A percentile compares a stretch with the other conserved stretches of the same genome.
Evolutionary conservation across 2,329 filamentous ascomycete species (phyloP).

Genomic region (Podosphaera fusca): DNA sequence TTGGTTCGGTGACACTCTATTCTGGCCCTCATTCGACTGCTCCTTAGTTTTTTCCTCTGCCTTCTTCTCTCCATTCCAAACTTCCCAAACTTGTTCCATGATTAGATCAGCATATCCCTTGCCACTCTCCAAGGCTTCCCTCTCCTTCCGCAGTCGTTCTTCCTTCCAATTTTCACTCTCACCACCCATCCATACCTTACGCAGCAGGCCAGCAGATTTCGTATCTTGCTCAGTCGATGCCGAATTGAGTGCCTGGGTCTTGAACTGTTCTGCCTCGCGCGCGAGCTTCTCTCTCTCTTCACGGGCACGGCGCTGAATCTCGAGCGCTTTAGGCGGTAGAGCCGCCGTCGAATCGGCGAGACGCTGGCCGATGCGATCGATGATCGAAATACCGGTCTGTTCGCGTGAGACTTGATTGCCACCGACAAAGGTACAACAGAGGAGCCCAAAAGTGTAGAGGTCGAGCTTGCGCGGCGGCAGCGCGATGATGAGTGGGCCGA

Average conservation of each 20-base stretch:
- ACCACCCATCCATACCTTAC: constrained; percentile 34
- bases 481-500: constrained; percentile 28
- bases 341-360: constrained; percentile 1
- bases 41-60: constrained; percentile 4
- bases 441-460: constrained; percentile 31
- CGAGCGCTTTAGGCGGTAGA: constrained; percentile 9
- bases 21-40: neutral
- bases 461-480: constrained; percentile 40
- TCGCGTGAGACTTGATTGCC: constrained; percentile 13
- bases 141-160: constrained; percentile 14
- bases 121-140: constrained; percentile 15
- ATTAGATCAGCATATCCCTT: constrained; percentile 21
- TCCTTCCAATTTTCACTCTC: constrained; percentile 21
- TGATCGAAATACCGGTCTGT: constrained; percentile 13
- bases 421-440: constrained; percentile 17
- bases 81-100: constrained; percentile 23
- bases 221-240: neutral
- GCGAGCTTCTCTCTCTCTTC: constrained; percentile 7
- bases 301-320: constrained; percentile 8
- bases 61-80: constrained; percentile 22
- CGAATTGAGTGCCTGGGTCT: neutral
- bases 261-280: constrained; percentile 2
- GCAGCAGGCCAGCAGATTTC: constrained; percentile 14
- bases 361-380: constrained; percentile 6
- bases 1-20: neutral